These are phyloP conservation scores for Dryas drummondii DNA, from an alignment of 306 rosid species.

Conservation along the genomic window DNA sequence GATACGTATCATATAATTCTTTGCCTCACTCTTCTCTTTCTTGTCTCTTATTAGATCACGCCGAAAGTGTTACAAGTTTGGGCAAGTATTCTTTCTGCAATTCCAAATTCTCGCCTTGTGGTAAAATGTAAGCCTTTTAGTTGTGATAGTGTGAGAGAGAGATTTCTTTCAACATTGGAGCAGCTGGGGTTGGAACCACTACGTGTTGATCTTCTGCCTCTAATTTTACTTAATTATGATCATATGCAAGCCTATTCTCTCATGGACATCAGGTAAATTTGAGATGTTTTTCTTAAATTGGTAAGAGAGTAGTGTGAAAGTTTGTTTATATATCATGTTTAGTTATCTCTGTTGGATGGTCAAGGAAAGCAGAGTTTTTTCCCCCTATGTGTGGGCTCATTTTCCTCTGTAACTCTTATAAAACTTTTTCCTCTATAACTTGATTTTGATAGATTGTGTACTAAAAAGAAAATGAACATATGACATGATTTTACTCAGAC, in stretches of 20 bases:
- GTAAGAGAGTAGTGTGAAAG: not conserved
- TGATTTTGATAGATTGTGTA: not conserved
- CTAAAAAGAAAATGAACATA: not conserved
- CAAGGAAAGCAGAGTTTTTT: not conserved
- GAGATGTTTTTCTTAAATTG: slow-evolving; percentile 13
- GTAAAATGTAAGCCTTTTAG: slow-evolving; percentile 98
- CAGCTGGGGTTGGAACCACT: slow-evolving; percentile 89
- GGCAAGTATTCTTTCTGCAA: slow-evolving; percentile 88
- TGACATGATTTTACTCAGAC: not conserved
- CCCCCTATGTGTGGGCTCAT: not conserved
- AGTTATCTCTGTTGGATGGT: not conserved
- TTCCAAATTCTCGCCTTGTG: slow-evolving; percentile 96
- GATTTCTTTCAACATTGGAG: slow-evolving; percentile 83
- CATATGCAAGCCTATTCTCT: slow-evolving; percentile 99
- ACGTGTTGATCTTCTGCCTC: slow-evolving; percentile 96
- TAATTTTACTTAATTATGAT: slow-evolving; percentile 90
- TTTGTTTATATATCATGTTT: not conserved
- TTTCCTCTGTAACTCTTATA: not conserved
- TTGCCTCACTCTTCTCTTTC: not conserved
- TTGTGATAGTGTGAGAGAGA: slow-evolving; percentile 91
- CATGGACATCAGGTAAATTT: slow-evolving; percentile 92
- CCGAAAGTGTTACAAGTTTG: slow-evolving; percentile 91
- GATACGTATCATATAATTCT: not conserved
- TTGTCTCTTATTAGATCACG: slow-evolving; percentile 61
- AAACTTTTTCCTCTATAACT: not conserved